Base-by-base conservation (phyloP, 345 rosid species). In the Pistacia vera region DNA sequence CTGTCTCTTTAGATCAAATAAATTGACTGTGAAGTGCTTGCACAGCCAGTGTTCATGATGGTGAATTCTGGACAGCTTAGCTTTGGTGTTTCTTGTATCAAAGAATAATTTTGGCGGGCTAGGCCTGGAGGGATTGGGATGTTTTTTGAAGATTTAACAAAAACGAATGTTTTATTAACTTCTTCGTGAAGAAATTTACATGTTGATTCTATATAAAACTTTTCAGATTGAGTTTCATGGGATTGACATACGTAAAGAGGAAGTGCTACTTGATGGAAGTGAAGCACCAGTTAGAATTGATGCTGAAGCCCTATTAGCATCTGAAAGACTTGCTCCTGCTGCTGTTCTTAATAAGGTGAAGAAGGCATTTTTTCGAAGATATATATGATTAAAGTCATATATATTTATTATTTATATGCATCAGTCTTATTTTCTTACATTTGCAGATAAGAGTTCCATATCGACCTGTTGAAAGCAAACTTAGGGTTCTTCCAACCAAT, bases 181-280 rank as follows among this genome's bases (percentile, higher is more conserved):
- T 64, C 33, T 75, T 44, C 12, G 4, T 68, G 49, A 63, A 57
- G 20, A 25, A 28, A 5, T 69, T 77, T 56, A 66, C 54, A 60
- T 55, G n/a, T 69, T 57, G 35, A 11, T 66, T 60, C 25, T 28
- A 70, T 44, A 11, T 25, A 22, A 52, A 68, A 66, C 59, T 76
- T 67, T 68, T 35, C 74, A 96, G 99, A 87, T 96, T 69, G 80
- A 41, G 69, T 96, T 96, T 83, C 98, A 92, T 81, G 99, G 99
- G 71, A 92, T 96, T 81, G 86, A 81, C 68, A 77, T 96, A 75
- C 82, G 84, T 72, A 90, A 86, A 84, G 93, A 91, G 74, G 97
- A 96, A 70, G 83, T 94, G 57, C 65, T 93, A 71, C 98, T 96
- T 56, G 95, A 96, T 83, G 99, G 99, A 75, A 96, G 99, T 85